Evolutionary conservation across 805 yeast genomes (phyloP).

Genomic region (Wickerhamia fluorescens): DNA sequence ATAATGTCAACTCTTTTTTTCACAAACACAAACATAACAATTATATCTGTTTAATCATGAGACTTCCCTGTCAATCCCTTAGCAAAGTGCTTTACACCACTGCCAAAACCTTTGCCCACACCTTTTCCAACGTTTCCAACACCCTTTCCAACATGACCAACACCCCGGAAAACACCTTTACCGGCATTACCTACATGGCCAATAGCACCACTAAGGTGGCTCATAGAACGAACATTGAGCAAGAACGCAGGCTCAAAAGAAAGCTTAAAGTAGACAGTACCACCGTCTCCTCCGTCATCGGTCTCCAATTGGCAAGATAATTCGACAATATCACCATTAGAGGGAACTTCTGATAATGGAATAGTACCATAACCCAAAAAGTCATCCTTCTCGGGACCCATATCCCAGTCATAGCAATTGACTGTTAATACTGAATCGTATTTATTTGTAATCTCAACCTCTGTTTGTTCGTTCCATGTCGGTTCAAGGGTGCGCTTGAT

Average conservation of each 20-base stretch:
- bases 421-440: slow-evolving; percentile 52
- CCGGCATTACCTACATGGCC: slow-evolving; percentile 28
- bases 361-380: slow-evolving; percentile 59
- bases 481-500: slow-evolving; percentile 86
- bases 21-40: too few species aligned
- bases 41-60: too few species aligned
- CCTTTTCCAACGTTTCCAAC: slow-evolving; percentile 22
- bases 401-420: slow-evolving; percentile 83
- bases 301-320: slow-evolving; percentile 39
- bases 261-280: slow-evolving; percentile 53
- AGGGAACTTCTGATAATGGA: slow-evolving; percentile 46
- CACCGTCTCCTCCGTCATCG: slow-evolving; percentile 50
- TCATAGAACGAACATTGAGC: slow-evolving; percentile 32
- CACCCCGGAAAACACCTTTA: slow-evolving; percentile 10
- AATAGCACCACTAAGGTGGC: slow-evolving; percentile 40
- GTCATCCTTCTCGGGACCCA: slow-evolving; percentile 84
- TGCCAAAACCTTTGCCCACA: slow-evolving; percentile 38
- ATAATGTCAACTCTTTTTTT: too few species aligned
- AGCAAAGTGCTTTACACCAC: slow-evolving; percentile 23
- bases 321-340: slow-evolving; percentile 39
- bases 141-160: slow-evolving; percentile 9
- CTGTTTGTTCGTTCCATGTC: slow-evolving; percentile 71
- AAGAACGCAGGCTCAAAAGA: slow-evolving; percentile 69
- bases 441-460: slow-evolving; percentile 52
- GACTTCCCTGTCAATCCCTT: too few species aligned